These are phyloP conservation scores for Durio zibethinus DNA, from an alignment of 345 rosid species.

Conservation along the genomic window DNA sequence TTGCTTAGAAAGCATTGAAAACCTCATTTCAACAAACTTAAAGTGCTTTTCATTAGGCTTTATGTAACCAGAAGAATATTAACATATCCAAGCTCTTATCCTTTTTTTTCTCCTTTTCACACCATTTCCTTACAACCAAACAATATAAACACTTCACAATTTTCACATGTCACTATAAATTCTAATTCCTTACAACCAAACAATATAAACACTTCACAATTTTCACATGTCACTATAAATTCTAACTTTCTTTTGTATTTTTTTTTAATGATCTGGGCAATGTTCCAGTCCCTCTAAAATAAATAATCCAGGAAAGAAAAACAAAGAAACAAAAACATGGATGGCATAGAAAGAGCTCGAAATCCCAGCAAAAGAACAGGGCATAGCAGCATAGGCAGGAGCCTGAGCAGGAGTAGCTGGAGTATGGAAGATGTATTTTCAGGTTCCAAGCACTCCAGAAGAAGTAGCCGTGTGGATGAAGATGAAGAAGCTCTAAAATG, in stretches of 20 bases:
- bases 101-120: neutral
- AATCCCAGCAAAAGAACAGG: slow-evolving; percentile 29
- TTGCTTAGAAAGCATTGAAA: neutral
- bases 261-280: neutral
- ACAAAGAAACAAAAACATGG: neutral
- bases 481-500: slow-evolving; percentile 93
- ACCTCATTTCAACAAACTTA: neutral
- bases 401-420: slow-evolving; percentile 57
- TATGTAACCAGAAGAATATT: neutral
- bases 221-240: neutral
- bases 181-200: neutral
- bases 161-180: neutral
- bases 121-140: neutral
- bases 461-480: slow-evolving; percentile 46
- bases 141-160: neutral
- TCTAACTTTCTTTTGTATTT: neutral
- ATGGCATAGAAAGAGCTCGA: slow-evolving; percentile 19
- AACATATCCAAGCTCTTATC: neutral
- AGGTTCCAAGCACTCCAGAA: slow-evolving; percentile 40
- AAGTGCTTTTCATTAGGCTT: neutral
- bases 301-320: neutral
- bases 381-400: slow-evolving; percentile 42
- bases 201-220: neutral
- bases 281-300: no score
- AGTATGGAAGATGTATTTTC: slow-evolving; percentile 60